Base-by-base conservation (phyloP, 1,284 basidiomycete species). In the Ustilago curta region DNA sequence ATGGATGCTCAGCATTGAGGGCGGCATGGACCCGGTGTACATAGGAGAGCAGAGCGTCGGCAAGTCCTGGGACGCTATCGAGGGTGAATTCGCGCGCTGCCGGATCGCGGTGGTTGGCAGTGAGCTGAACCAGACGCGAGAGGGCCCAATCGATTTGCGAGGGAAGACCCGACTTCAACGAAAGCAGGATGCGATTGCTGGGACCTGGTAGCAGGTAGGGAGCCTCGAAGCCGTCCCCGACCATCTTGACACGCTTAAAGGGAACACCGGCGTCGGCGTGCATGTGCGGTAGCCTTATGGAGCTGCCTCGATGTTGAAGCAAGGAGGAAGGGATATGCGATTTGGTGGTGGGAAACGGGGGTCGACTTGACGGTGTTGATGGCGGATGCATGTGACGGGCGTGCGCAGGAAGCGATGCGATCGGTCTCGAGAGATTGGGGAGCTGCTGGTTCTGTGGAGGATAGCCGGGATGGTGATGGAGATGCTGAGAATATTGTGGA, bases 71-170 rank as follows among this genome's bases (percentile, higher is more conserved):
- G 4, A 77, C 73, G 40, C 66, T 62, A 19, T 77, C 73, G 11
- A 83, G 59, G 29, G 63, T 65, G 16, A 70, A 65, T 12, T 70
- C 68, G 45, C 68, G 68, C 18, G 68, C 49, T 6, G 62, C 58
- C 21, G 50, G 58, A 14, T 68, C 62, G 31, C 70, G 59, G 29
- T 70, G 59, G 19, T 60, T 63, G 51, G 57, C 60, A 2, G 73
- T 72, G 40, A 73, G 59, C 25, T 59, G 31, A 11, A 77, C 65
- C 19, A 84, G 79, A 16, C 77, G 72, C 4, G 63, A 60, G 19
- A 84, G 66, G 2, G 82, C 81, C 83, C 83, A 84, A 54, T 82
- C 76, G 23, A 84, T 77, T 65, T 84, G 82, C 21, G 57, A 69
- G 21, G 79, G 76, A 18, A 84, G 65, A n/a, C 79, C 82, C 2